These are phyloP conservation scores for Aspergillus candidus DNA, from an alignment of 2,329 filamentous ascomycete species.

Conservation along the genomic window DNA sequence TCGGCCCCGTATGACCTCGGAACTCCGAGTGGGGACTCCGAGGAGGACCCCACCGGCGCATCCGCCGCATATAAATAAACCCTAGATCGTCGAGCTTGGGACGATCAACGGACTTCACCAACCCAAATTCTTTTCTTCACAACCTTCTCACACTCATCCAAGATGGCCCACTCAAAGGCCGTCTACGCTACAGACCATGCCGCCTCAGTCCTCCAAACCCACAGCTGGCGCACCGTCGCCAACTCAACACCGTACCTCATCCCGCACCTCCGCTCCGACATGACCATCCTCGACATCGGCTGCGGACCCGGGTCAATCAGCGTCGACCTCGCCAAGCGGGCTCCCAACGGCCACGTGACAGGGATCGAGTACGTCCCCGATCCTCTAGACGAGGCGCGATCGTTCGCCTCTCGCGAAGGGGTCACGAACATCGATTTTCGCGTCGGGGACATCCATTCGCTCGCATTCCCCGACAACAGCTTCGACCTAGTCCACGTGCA, in stretches of 20 bases:
- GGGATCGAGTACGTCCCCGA: slow-evolving; percentile 32
- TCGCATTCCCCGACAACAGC: slow-evolving; percentile 36
- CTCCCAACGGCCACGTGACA: slow-evolving; percentile 33
- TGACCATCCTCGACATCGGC: slow-evolving; percentile 41
- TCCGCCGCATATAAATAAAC: slow-evolving; percentile 8
- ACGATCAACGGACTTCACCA: too few relatives aligned
- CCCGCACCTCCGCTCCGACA: slow-evolving; percentile 29
- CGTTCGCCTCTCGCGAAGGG: slow-evolving; percentile 22
- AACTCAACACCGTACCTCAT: slow-evolving; percentile 39
- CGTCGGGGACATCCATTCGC: slow-evolving; percentile 37
- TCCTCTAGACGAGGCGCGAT: slow-evolving; percentile 30
- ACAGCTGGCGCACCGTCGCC: slow-evolving; percentile 29
- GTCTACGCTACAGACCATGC: slow-evolving; percentile 38
- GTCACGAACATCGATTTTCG: slow-evolving; percentile 32
- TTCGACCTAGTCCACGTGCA: slow-evolving; percentile 58
- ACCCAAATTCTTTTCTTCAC: too few relatives aligned
- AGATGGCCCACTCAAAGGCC: slow-evolving; percentile 6
- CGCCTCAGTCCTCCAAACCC: slow-evolving; percentile 30
- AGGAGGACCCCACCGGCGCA: background rate
- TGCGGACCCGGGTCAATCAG: slow-evolving; percentile 44
- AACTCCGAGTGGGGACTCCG: slow-evolving; percentile 7
- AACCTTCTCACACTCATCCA: too few relatives aligned
- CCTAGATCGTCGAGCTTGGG: too few relatives aligned
- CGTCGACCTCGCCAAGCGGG: slow-evolving; percentile 33
- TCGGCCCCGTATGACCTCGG: background rate